Evolutionary conservation across 352 stramenopile species (phyloP), one percentile per base, ranked within the genome.

Genomic region (Thalassiosira delicatula): DNA sequence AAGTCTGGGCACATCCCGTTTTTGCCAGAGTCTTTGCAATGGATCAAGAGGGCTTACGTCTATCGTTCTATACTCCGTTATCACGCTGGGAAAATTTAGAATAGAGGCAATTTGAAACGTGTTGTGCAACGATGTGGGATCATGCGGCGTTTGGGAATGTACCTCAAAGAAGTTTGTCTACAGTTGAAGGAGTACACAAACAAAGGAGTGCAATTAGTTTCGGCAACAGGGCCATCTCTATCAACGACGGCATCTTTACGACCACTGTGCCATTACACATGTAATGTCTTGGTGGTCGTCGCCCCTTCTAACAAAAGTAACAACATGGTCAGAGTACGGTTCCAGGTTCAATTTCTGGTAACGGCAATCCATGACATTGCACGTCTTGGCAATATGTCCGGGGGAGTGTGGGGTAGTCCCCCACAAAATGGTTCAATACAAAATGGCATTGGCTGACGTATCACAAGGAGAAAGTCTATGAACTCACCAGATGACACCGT

Each of bases 181-280:
- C 29, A 51, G 23, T 25, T 79, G 12, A 25, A 46, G 19, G 60
- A 57, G 0, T 79, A 62, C 42, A n/a, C 49, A 27, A 53, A 60
- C 17, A 30, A 70, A 23, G n/a, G n/a, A n/a, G n/a, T 72, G 68
- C 23, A 29, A 76, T 17, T 66, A 81, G 23, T 81, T 51, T 46
- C 2, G 40, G 0, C 57, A 67, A 14, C 56, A 81, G 35, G 65
- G 57, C 0, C n/a, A 63, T 5, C 29, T 35, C 5, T 70, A 66
- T 21, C 29, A 65, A 25, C 17, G 35, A 29, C 11, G 61, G 32
- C 65, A 76, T 21, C 57, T 81, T 4, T 11, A 76, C 0, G 29
- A 37, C 1, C 8, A 66, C 8, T n/a, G n/a, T n/a, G n/a, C n/a
- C n/a, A n/a, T n/a, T n/a, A n/a, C n/a, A n/a, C n/a, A n/a, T n/a